phyloP scores from a whole-genome alignment of 2,329 filamentous ascomycete genomes.

The Alternaria metachromatica region DNA sequence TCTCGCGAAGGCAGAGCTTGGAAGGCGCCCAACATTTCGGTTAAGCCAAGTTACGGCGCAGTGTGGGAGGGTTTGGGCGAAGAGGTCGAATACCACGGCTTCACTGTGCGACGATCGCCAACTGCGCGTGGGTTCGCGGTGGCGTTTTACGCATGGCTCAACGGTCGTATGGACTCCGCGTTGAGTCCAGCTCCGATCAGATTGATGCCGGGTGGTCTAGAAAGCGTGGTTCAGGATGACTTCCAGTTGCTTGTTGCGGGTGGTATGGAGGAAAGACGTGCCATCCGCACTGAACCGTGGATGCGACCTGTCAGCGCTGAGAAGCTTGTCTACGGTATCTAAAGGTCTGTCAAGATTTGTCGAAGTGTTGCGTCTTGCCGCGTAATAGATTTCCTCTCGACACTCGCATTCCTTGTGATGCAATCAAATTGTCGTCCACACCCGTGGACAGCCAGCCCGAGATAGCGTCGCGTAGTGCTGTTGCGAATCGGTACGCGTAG shows the following conservation, averaged over 20 bases:
- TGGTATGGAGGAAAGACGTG: conserved; percentile 31
- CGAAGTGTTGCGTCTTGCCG: neutral
- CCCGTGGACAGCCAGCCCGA: neutral
- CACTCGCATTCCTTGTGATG: neutral
- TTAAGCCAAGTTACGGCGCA: conserved; percentile 48
- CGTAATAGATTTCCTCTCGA: neutral
- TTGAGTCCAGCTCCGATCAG: conserved; percentile 40
- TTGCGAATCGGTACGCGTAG: neutral
- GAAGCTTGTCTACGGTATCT: conserved; percentile 43
- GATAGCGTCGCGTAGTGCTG: neutral
- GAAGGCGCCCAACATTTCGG: conserved; percentile 14
- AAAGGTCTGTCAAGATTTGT: neutral
- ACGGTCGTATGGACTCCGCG: conserved; percentile 16
- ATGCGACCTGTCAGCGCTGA: conserved; percentile 53
- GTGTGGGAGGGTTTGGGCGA: conserved; percentile 54
- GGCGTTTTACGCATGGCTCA: conserved; percentile 48
- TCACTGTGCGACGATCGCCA: conserved; percentile 26
- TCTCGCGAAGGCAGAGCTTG: conserved; percentile 40
- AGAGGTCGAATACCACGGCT: conserved; percentile 49
- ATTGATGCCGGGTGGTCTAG: conserved; percentile 33
- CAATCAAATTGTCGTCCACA: neutral
- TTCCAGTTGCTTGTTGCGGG: conserved; percentile 24
- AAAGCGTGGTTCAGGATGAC: conserved; percentile 25
- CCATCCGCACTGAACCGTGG: conserved; percentile 31
- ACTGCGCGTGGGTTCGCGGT: conserved; percentile 34